phyloP scores from a whole-genome alignment of 352 stramenopile species.

The Thalassiosira exigua region DNA sequence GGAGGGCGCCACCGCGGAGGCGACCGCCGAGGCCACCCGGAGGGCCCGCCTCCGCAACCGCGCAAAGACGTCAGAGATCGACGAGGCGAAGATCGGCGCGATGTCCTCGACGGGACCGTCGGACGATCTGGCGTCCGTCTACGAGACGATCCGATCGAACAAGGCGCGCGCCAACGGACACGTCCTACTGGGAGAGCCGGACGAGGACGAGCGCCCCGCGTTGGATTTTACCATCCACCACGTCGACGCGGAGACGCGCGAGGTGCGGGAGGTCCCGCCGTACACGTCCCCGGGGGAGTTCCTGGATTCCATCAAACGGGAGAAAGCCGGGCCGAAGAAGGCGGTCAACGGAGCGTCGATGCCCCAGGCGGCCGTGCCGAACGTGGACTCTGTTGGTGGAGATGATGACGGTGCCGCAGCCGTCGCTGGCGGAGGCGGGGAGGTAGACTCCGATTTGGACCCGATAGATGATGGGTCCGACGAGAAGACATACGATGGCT shows the following conservation, averaged over 20 bases:
- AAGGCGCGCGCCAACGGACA: conserved; percentile 18
- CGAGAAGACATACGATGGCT: conserved; percentile 82
- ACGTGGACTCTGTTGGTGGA: background rate
- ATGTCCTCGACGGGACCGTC: conserved; percentile 9
- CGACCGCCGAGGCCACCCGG: conserved; percentile 45
- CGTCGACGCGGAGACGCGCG: conserved; percentile 28
- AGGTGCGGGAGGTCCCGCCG: conserved; percentile 32
- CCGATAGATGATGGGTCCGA: conserved; percentile 39
- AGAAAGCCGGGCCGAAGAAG: background rate
- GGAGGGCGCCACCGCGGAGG: conserved; percentile 40
- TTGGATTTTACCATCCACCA: conserved; percentile 32
- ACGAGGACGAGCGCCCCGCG: conserved; percentile 28
- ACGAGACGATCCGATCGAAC: conserved; percentile 43
- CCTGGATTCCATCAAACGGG: conserved; percentile 3
- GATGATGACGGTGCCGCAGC: background rate
- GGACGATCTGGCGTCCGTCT: conserved; percentile 27
- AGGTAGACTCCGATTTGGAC: background rate
- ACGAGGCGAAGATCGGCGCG: conserved; percentile 64
- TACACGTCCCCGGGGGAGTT: conserved; percentile 31
- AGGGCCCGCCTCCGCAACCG: conserved; percentile 53
- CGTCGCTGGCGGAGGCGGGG: too few species aligned
- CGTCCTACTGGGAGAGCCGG: conserved; percentile 7
- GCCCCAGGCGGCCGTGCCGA: background rate
- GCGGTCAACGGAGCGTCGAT: conserved; percentile 12
- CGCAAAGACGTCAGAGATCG: conserved; percentile 54